phyloP scores from a whole-genome alignment of 805 yeast species.

The Yamadazyma sp. region DNA sequence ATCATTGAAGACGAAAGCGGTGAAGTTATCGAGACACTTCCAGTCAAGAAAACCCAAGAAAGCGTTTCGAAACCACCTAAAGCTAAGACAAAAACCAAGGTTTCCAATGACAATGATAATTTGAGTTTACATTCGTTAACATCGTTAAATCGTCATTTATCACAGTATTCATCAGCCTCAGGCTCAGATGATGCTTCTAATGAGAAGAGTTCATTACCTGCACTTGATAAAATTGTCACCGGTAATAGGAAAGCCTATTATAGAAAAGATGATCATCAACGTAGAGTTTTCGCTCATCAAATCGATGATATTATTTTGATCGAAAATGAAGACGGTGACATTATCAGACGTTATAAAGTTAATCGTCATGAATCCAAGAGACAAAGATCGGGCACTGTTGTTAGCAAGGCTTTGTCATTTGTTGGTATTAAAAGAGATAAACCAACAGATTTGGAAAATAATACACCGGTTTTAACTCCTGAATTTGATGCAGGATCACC shows the following conservation, averaged over 20 bases:
- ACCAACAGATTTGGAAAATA: constrained; percentile 8
- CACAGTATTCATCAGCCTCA: constrained; percentile 29
- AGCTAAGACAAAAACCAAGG: background rate
- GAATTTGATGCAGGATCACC: constrained; percentile 12
- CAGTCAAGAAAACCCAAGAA: constrained; percentile 21
- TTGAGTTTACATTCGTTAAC: constrained; percentile 37
- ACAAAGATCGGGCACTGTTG: constrained; percentile 38
- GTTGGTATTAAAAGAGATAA: constrained; percentile 47
- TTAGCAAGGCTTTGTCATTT: constrained; percentile 47
- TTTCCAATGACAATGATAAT: constrained; percentile 11
- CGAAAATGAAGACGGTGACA: constrained; percentile 91
- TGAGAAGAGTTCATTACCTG: constrained; percentile 5
- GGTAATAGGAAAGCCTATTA: constrained; percentile 23
- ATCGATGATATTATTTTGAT: constrained; percentile 74
- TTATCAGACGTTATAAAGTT: constrained; percentile 76
- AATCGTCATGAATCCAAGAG: constrained; percentile 48
- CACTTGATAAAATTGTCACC: constrained; percentile 5
- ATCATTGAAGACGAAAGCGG: constrained; percentile 84
- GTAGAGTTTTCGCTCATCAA: constrained; percentile 67
- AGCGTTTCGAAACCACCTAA: constrained; percentile 6
- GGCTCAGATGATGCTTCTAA: background rate
- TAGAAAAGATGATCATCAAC: constrained; percentile 28
- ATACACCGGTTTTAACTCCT: constrained; percentile 8
- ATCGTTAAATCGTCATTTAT: constrained; percentile 36
- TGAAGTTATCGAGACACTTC: constrained; percentile 64